phyloP scores from a whole-genome alignment of 805 yeast species.

The Sugiyamaella marilandica region DNA sequence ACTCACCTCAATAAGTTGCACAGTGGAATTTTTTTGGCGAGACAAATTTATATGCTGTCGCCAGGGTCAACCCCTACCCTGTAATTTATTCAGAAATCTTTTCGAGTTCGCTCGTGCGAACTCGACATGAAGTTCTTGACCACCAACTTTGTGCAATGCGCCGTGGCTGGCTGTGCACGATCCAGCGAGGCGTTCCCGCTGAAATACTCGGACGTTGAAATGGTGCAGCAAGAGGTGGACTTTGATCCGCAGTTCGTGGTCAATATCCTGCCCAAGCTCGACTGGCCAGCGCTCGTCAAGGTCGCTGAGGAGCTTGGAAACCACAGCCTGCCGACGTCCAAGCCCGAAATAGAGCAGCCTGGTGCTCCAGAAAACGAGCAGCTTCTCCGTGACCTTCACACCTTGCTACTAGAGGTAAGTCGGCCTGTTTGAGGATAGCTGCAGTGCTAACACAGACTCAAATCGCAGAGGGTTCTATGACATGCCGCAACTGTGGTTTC shows the following conservation, averaged over 20 bases:
- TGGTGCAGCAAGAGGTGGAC: constrained; percentile 73
- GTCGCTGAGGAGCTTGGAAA: constrained; percentile 78
- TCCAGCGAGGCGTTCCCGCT: constrained; percentile 79
- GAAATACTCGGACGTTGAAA: constrained; percentile 58
- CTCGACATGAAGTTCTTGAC: constrained; percentile 79
- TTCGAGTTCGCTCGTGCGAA: neutral
- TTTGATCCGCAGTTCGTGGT: constrained; percentile 75
- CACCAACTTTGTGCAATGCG: constrained; percentile 94
- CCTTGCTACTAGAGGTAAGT: constrained; percentile 58
- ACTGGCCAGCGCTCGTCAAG: constrained; percentile 77
- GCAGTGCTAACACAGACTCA: constrained; percentile 45
- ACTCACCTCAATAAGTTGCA: too few species aligned
- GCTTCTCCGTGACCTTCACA: constrained; percentile 70
- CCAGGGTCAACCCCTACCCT: neutral
- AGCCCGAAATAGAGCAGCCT: constrained; percentile 44
- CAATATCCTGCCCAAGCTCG: constrained; percentile 72
- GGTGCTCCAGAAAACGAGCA: constrained; percentile 42
- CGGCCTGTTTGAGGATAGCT: neutral
- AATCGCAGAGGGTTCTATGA: constrained; percentile 84
- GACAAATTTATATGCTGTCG: neutral
- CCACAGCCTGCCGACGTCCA: constrained; percentile 35
- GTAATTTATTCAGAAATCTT: neutral
- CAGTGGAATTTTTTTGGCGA: neutral
- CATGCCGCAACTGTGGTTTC: constrained; percentile 80
- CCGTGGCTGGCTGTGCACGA: constrained; percentile 73